These are phyloP conservation scores for Quercus tomentella DNA, from an alignment of 331 rosid genomes.

Conservation along the genomic window DNA sequence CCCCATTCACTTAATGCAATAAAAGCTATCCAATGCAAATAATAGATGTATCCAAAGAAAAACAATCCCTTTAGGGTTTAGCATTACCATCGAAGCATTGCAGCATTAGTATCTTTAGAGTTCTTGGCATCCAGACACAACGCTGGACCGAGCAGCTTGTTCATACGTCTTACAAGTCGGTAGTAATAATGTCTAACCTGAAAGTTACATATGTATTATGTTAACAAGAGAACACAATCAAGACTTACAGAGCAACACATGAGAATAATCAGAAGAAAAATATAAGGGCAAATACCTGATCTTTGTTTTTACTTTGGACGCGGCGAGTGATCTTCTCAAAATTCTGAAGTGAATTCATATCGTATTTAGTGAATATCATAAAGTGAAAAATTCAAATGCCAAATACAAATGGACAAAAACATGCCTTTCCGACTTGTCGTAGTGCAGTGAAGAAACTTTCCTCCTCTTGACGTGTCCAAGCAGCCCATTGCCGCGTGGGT, in stretches of 20 bases:
- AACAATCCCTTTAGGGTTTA: neutral
- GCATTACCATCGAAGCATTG: constrained; percentile 97
- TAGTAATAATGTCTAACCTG: constrained; percentile 99
- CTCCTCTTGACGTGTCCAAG: constrained; percentile 99
- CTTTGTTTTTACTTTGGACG: constrained; percentile 97
- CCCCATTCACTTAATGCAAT: neutral
- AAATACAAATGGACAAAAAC: neutral
- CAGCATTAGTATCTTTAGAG: constrained; percentile 94
- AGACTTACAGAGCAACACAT: neutral
- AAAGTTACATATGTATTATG: constrained; percentile 16
- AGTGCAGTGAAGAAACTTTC: constrained; percentile 96
- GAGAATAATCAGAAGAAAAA: constrained; percentile 6
- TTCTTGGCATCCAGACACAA: constrained; percentile 88
- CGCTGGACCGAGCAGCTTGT: constrained; percentile 94
- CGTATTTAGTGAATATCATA: constrained; percentile 17
- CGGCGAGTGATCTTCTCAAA: constrained; percentile 93
- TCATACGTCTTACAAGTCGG: constrained; percentile 98
- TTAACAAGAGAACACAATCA: constrained; percentile 4
- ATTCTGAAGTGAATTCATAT: constrained; percentile 58
- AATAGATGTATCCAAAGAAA: neutral
- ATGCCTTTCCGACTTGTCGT: constrained; percentile 95
- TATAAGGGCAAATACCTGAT: constrained; percentile 59
- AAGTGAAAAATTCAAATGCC: constrained; percentile 13
- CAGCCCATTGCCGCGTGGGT: constrained; percentile 99
- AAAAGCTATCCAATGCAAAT: constrained; percentile 1